phyloP scores from a whole-genome alignment of 306 rosid species.

The Vicia villosa region DNA sequence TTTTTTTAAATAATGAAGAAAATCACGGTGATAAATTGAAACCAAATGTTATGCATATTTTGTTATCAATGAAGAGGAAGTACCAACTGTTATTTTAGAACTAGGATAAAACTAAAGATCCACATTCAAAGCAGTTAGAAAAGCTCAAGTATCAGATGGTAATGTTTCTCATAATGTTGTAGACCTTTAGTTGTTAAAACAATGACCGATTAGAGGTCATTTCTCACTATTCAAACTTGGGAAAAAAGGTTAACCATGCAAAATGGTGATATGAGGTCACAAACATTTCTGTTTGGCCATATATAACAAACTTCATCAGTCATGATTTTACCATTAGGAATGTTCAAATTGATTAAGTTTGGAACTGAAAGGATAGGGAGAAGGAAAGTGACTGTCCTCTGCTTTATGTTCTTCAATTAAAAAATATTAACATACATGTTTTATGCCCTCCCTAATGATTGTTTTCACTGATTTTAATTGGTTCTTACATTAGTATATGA shows the following conservation, averaged over 20 bases:
- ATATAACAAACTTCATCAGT: no score
- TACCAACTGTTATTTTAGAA: constrained; percentile 19
- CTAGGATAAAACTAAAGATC: constrained; percentile 23
- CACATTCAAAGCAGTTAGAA: neutral
- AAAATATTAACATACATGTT: no score
- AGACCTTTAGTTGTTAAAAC: constrained; percentile 1
- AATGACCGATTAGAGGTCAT: neutral
- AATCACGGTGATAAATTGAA: constrained; percentile 30
- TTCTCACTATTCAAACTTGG: constrained; percentile 4
- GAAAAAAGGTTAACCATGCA: no score
- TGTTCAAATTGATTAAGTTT: no score
- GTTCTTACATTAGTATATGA: constrained; percentile 5
- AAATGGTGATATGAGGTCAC: no score
- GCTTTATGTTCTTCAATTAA: no score
- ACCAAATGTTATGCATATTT: neutral
- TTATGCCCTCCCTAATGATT: constrained; percentile 17
- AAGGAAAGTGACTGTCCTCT: no score
- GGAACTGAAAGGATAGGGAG: no score
- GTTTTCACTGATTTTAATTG: constrained; percentile 13
- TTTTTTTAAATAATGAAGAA: constrained; percentile 2
- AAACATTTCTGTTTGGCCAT: no score
- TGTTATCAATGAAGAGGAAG: constrained; percentile 17
- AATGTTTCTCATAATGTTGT: constrained; percentile 28
- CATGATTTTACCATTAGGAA: no score
- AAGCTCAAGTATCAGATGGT: constrained; percentile 6